Percentiles rank a stretch among this genome's conserved stretches.
phyloP scores from a whole-genome alignment of 2,329 filamentous ascomycete species.

The Gaeumannomyces tritici region DNA sequence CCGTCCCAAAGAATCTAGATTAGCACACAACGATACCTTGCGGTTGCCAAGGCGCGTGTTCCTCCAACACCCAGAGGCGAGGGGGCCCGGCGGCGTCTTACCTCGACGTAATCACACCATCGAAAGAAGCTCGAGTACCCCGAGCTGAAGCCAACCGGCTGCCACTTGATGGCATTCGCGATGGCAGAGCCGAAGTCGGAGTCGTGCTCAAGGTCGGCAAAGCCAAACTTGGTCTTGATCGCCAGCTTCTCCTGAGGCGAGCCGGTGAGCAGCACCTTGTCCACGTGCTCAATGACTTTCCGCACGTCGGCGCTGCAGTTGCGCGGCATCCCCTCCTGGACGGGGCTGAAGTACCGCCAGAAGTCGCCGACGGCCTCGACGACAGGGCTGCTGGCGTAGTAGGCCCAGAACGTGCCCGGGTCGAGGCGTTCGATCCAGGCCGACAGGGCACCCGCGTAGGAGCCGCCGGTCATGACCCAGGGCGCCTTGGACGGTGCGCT shows the following conservation, averaged over 20 bases:
- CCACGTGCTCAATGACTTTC: slow-evolving; percentile 41
- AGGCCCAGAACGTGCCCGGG: slow-evolving; percentile 50
- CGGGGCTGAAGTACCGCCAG: slow-evolving; percentile 46
- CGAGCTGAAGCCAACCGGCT: slow-evolving; percentile 38
- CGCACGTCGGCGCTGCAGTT: slow-evolving; percentile 46
- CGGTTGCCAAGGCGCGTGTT: no score
- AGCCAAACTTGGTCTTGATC: slow-evolving; percentile 40
- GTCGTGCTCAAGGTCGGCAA: slow-evolving; percentile 32
- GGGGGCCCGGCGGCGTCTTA: slow-evolving; percentile 36
- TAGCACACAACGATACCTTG: not conserved
- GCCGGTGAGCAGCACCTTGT: slow-evolving; percentile 30
- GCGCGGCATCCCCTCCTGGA: slow-evolving; percentile 41
- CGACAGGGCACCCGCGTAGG: slow-evolving; percentile 44
- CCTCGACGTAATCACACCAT: slow-evolving; percentile 42
- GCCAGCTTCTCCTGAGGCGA: slow-evolving; percentile 25
- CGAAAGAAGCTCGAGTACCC: slow-evolving; percentile 38
- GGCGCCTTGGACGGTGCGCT: slow-evolving; percentile 39
- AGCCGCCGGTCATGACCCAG: slow-evolving; percentile 46
- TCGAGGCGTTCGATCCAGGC: slow-evolving; percentile 40
- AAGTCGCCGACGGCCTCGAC: slow-evolving; percentile 42
- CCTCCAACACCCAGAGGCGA: not conserved
- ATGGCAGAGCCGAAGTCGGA: slow-evolving; percentile 36
- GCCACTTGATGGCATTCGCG: slow-evolving; percentile 47
- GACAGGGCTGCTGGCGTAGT: slow-evolving; percentile 45
- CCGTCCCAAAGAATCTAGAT: not conserved